A percentile compares a stretch with the other conserved stretches of the same genome.
phyloP scores from a whole-genome alignment of 139 green algal species.

The Chlamydomonas asymmetrica region DNA sequence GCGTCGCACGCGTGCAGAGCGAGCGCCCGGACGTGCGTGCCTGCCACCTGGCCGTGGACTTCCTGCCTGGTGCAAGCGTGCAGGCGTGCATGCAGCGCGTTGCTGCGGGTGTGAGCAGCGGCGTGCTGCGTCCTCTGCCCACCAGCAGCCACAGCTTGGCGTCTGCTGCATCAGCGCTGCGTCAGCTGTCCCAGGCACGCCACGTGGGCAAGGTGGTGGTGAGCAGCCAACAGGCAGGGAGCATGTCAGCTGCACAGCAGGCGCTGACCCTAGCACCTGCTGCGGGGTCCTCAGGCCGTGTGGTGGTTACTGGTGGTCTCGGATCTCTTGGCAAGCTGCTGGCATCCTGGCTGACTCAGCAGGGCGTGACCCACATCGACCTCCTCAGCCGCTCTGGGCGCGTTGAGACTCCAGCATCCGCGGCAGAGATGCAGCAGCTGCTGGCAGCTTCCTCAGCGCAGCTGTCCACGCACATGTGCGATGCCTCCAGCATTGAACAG shows the following conservation, averaged over 20 bases:
- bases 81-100: constrained; percentile 48
- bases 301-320: constrained; percentile 70
- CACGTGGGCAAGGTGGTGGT: constrained; percentile 89
- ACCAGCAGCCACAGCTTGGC: constrained; percentile 35
- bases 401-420: neutral
- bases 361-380: constrained; percentile 35
- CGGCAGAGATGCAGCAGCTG: neutral
- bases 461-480: constrained; percentile 26
- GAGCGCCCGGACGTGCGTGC: constrained; percentile 81
- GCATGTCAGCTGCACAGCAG: neutral
- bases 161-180: constrained; percentile 61
- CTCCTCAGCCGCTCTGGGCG: constrained; percentile 58
- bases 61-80: constrained; percentile 71
- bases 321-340: constrained; percentile 67
- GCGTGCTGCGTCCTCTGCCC: constrained; percentile 44
- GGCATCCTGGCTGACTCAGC: constrained; percentile 55
- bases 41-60: constrained; percentile 84
- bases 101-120: constrained; percentile 33
- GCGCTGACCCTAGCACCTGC: constrained; percentile 1
- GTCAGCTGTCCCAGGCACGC: constrained; percentile 80
- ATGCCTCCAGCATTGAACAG: constrained; percentile 18
- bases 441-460: constrained; percentile 10
- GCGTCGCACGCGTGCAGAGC: constrained; percentile 49
- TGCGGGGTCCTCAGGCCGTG: constrained; percentile 11
- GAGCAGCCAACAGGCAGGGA: constrained; percentile 12